Percentiles rank a stretch among this genome's conserved stretches.
phyloP scores from a whole-genome alignment of 23 red algal species.

The Agarophyton chilense region DNA sequence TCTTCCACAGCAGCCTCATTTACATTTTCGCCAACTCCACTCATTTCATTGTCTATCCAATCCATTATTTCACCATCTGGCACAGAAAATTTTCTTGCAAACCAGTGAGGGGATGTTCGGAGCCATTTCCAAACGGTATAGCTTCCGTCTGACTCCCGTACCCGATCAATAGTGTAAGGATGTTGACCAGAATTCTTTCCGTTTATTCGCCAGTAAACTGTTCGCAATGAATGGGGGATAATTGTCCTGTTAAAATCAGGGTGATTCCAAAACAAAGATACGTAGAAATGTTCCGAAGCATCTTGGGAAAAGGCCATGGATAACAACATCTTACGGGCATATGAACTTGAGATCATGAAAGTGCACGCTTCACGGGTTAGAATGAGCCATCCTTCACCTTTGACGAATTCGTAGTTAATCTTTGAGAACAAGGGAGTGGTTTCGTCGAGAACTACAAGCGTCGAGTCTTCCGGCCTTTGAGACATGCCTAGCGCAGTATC shows the following conservation, averaged over 20 bases:
- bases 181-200: constrained; percentile 59
- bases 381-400: constrained; percentile 77
- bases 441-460: constrained; percentile 19
- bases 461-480: constrained; percentile 16
- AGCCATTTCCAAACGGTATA: constrained; percentile 57
- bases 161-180: constrained; percentile 66
- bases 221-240: constrained; percentile 58
- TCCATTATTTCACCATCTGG: constrained; percentile 56
- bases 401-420: constrained; percentile 63
- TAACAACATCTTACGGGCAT: constrained; percentile 66
- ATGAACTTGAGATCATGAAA: constrained; percentile 37
- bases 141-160: constrained; percentile 6
- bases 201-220: constrained; percentile 69
- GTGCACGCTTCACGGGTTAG: constrained; percentile 45
- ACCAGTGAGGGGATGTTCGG: constrained; percentile 56
- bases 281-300: constrained; percentile 74
- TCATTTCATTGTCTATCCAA: constrained; percentile 68
- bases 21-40: constrained; percentile 42
- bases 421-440: constrained; percentile 41
- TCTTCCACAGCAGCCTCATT: constrained; percentile 34
- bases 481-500: constrained; percentile 69
- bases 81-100: constrained; percentile 66
- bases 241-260: constrained; percentile 64
- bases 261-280: constrained; percentile 65
- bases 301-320: constrained; percentile 70